Conservation (phyloP, 2,329 filamentous ascomycete species). For the Botryotinia calthae region DNA sequence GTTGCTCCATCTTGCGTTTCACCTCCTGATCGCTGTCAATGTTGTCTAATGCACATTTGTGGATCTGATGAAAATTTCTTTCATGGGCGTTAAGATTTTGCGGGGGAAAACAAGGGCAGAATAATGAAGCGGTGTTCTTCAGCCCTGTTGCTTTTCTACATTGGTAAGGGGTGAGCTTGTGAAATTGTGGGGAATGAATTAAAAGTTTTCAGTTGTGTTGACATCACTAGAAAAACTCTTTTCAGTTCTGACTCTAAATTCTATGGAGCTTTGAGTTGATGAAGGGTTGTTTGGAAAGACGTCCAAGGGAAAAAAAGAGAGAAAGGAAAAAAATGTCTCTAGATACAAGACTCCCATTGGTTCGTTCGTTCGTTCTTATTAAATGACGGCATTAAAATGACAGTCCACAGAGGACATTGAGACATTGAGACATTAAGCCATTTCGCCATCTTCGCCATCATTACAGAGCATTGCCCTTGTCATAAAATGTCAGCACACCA, state of each 20-base stretch:
- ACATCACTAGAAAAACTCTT: slow-evolving; percentile 11
- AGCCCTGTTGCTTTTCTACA: slow-evolving; percentile 14
- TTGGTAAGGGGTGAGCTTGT: not conserved
- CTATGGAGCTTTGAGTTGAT: not conserved
- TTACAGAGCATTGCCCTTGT: not conserved
- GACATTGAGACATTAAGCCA: not conserved
- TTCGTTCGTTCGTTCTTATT: not conserved
- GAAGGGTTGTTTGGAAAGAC: not conserved
- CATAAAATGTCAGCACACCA: not conserved
- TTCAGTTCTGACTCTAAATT: not conserved
- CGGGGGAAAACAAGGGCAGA: slow-evolving; percentile 10
- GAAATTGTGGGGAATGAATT: slow-evolving; percentile 1
- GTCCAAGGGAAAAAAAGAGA: not conserved
- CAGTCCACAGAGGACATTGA: not conserved
- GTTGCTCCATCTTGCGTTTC: slow-evolving; percentile 6
- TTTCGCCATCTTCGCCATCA: not conserved
- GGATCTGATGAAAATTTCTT: slow-evolving; percentile 16
- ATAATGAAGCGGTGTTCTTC: not conserved
- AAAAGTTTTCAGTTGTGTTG: slow-evolving; percentile 12
- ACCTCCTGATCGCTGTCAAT: slow-evolving; percentile 10
- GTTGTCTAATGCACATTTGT: slow-evolving; percentile 8
- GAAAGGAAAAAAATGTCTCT: not conserved
- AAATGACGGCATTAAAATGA: not conserved
- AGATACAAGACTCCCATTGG: not conserved
- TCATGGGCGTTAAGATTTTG: slow-evolving; percentile 9